Evolutionary conservation across 2,329 filamentous ascomycete species (phyloP).

Genomic region (Exophiala phaeomuriformis): DNA sequence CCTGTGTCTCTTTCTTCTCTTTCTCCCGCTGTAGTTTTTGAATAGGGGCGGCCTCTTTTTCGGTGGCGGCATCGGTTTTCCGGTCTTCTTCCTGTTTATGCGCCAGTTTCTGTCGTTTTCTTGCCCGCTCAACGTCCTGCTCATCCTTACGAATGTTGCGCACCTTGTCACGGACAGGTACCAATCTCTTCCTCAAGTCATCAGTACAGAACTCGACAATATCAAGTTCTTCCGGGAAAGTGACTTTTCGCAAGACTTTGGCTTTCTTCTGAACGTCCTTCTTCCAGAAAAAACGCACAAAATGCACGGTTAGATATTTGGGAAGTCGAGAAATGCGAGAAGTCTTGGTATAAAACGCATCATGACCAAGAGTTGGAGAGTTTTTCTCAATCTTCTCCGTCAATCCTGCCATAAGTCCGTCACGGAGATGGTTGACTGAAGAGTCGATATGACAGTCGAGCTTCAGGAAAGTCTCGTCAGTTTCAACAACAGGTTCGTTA

Average conservation of each 20-base stretch:
- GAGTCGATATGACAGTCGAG: constrained; percentile 91
- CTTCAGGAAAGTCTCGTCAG: constrained; percentile 75
- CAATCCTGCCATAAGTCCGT: constrained; percentile 75
- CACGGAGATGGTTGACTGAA: constrained; percentile 79
- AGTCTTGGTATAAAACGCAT: constrained; percentile 80
- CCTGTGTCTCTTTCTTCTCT: constrained; percentile 37
- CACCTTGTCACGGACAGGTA: constrained; percentile 94
- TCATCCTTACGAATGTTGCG: constrained; percentile 93
- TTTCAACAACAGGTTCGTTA: constrained; percentile 62
- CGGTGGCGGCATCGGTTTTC: constrained; percentile 32
- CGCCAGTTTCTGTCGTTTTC: constrained; percentile 79
- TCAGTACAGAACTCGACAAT: constrained; percentile 93
- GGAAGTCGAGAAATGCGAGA: constrained; percentile 85
- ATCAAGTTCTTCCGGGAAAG: constrained; percentile 88
- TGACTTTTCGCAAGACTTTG: constrained; percentile 99
- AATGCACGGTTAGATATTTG: constrained; percentile 93
- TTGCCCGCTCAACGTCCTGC: constrained; percentile 80
- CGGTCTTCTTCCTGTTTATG: constrained; percentile 50
- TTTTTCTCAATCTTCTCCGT: constrained; percentile 87
- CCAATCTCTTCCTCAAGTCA: constrained; percentile 68
- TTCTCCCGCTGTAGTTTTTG: constrained; percentile 49
- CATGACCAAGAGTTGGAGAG: constrained; percentile 67
- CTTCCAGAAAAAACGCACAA: constrained; percentile 98
- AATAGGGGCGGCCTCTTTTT: constrained; percentile 34
- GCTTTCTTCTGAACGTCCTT: constrained; percentile 93